Conservation (phyloP, 169 alveolate species). For the Amoebophrya sp. region DNA sequence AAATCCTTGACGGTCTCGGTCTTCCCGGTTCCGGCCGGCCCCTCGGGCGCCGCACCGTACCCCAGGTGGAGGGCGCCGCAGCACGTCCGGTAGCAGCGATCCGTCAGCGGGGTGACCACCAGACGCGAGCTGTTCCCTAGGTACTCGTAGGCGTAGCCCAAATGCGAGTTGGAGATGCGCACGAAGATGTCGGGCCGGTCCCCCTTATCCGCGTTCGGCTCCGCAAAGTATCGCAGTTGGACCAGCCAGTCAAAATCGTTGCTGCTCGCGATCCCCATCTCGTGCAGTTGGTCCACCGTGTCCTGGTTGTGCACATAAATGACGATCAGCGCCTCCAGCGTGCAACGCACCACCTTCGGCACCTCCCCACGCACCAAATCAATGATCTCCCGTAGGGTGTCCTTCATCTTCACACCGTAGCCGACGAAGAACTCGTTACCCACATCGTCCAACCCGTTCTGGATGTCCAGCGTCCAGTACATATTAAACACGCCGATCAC, state of each 20-base stretch:
- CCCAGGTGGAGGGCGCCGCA: slow-evolving; percentile 84
- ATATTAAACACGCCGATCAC: slow-evolving; percentile 73
- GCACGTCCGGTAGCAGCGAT: slow-evolving; percentile 87
- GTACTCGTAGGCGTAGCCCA: slow-evolving; percentile 82
- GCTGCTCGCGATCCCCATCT: slow-evolving; percentile 57
- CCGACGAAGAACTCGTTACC: slow-evolving; percentile 49
- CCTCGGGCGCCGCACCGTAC: slow-evolving; percentile 93
- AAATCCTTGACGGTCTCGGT: slow-evolving; percentile 93
- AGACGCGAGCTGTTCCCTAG: slow-evolving; percentile 86
- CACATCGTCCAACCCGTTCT: slow-evolving; percentile 33
- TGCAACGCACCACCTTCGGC: slow-evolving; percentile 67
- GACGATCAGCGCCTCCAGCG: slow-evolving; percentile 77
- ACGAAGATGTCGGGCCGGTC: slow-evolving; percentile 71
- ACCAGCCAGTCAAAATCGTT: slow-evolving; percentile 81
- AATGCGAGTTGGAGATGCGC: slow-evolving; percentile 78
- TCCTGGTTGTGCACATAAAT: slow-evolving; percentile 81
- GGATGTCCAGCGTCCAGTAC: slow-evolving; percentile 78
- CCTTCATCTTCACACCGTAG: slow-evolving; percentile 58
- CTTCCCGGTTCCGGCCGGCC: slow-evolving; percentile 95
- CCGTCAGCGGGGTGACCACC: slow-evolving; percentile 91
- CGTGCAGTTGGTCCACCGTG: slow-evolving; percentile 63
- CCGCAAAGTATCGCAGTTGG: slow-evolving; percentile 76
- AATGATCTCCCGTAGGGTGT: slow-evolving; percentile 69
- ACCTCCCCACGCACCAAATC: slow-evolving; percentile 77
- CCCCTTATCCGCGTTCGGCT: slow-evolving; percentile 18